Evolutionary conservation across 371 early-diverging fungal species (phyloP).

Genomic region (Coemansia sp.): DNA sequence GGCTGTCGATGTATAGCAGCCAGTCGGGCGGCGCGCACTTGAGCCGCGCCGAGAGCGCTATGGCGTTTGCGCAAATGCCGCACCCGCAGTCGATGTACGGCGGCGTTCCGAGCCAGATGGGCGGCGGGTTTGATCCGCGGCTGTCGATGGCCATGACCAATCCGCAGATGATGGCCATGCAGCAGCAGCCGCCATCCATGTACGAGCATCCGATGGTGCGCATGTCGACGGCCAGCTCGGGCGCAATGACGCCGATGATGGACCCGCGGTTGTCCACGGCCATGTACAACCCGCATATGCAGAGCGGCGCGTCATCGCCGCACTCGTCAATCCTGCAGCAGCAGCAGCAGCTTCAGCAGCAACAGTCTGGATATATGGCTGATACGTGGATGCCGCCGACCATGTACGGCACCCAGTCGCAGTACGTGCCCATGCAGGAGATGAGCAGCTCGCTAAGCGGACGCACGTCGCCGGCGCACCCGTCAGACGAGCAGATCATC

Average conservation of each 20-base stretch:
- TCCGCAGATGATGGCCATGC: slow-evolving; percentile 30
- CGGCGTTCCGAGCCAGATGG: neutral
- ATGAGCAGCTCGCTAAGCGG: slow-evolving; percentile 10
- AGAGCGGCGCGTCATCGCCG: neutral
- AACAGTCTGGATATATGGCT: slow-evolving; percentile 6
- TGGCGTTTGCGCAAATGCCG: slow-evolving; percentile 29
- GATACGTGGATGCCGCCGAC: slow-evolving; percentile 37
- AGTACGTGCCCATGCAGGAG: slow-evolving; percentile 19
- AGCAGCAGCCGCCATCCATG: slow-evolving; percentile 21
- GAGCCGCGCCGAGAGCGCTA: slow-evolving; percentile 37
- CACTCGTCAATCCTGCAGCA: slow-evolving; percentile 17
- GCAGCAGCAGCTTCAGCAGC: slow-evolving; percentile 2
- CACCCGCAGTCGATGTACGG: slow-evolving; percentile 17
- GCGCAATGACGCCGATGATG: slow-evolving; percentile 1
- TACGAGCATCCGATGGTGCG: slow-evolving; percentile 23
- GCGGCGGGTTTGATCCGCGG: slow-evolving; percentile 26
- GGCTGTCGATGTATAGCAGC: slow-evolving; percentile 41
- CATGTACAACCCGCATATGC: slow-evolving; percentile 24
- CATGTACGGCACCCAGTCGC: slow-evolving; percentile 16
- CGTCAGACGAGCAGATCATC: slow-evolving; percentile 79
- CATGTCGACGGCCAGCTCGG: slow-evolving; percentile 10
- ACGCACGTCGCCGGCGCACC: slow-evolving; percentile 33
- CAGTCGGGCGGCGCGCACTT: slow-evolving; percentile 34
- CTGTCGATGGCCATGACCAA: slow-evolving; percentile 43
- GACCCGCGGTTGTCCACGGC: slow-evolving; percentile 39